Conservation (phyloP, 2,329 filamentous ascomycete genomes). For the Rhexocercosporidium sp. region DNA sequence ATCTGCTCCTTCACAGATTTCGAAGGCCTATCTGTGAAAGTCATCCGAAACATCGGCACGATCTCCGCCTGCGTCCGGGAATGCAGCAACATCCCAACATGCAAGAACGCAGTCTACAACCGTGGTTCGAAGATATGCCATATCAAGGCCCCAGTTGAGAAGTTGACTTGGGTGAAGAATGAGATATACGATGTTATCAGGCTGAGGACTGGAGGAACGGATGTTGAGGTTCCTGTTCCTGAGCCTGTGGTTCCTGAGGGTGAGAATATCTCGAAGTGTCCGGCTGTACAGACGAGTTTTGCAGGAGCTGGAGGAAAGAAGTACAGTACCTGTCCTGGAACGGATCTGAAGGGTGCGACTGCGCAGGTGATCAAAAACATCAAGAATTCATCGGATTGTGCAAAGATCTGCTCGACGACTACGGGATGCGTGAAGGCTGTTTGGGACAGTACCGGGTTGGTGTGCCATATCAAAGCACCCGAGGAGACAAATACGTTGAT, state of each 20-base stretch:
- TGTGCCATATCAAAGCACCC: conserved; percentile 3
- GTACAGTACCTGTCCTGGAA: background rate
- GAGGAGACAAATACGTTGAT: conserved; percentile 1
- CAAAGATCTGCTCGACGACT: background rate
- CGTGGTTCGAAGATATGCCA: background rate
- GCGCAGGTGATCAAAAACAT: background rate
- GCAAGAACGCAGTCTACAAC: conserved; percentile 8
- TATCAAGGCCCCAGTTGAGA: background rate
- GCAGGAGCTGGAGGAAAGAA: background rate
- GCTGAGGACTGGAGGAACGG: background rate
- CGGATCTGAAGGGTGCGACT: background rate
- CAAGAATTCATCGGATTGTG: background rate
- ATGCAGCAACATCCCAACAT: background rate
- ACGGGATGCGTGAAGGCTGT: background rate
- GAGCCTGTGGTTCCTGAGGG: background rate
- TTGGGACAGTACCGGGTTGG: background rate
- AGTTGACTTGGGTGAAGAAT: background rate
- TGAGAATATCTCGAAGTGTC: conserved; percentile 6
- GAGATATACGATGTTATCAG: background rate
- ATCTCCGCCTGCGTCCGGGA: background rate
- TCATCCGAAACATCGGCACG: background rate
- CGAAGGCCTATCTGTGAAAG: background rate
- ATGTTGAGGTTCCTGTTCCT: background rate
- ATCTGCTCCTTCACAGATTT: conserved; percentile 6
- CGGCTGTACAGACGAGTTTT: background rate